phyloP scores from a whole-genome alignment of 306 rosid species.

The Senna siamea region DNA sequence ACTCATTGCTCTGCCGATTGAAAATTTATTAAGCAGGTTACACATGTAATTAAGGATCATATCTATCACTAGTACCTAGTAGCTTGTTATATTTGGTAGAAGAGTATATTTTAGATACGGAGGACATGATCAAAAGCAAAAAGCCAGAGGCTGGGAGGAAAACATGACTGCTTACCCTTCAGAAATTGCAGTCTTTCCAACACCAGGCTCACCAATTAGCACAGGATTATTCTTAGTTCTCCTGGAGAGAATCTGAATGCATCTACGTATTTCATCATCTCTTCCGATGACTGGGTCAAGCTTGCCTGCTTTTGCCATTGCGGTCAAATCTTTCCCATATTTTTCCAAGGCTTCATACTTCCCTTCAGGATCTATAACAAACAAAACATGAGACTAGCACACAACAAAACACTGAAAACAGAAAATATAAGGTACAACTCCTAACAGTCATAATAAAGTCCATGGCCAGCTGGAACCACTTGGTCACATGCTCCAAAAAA shows the following conservation, averaged over 20 bases:
- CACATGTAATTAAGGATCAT: conserved; percentile 1
- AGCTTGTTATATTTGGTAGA: neutral
- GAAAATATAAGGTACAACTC: conserved; percentile 6
- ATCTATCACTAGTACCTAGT: neutral
- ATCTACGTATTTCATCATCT: conserved; percentile 98
- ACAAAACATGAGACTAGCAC: conserved; percentile 24
- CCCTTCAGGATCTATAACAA: conserved; percentile 93
- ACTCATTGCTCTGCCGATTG: conserved; percentile 6
- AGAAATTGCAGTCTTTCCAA: conserved; percentile 97
- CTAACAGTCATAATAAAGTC: conserved; percentile 22
- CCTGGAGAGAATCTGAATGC: conserved; percentile 98
- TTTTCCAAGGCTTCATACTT: conserved; percentile 94
- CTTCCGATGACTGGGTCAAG: conserved; percentile 99
- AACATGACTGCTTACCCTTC: conserved; percentile 75
- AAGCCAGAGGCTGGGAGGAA: conserved; percentile 19
- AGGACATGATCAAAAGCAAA: conserved; percentile 6
- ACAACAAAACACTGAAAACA: conserved; percentile 26
- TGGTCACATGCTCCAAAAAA: neutral
- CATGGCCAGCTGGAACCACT: conserved; percentile 1
- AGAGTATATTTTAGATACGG: neutral
- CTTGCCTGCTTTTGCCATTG: conserved; percentile 93
- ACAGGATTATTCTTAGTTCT: conserved; percentile 99
- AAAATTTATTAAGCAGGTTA: conserved; percentile 11
- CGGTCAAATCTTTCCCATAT: conserved; percentile 97
- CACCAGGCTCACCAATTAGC: conserved; percentile 99